Base-by-base conservation (phyloP, 169 alveolate genomes). In the Cryptosporidium tyzzeri region DNA sequence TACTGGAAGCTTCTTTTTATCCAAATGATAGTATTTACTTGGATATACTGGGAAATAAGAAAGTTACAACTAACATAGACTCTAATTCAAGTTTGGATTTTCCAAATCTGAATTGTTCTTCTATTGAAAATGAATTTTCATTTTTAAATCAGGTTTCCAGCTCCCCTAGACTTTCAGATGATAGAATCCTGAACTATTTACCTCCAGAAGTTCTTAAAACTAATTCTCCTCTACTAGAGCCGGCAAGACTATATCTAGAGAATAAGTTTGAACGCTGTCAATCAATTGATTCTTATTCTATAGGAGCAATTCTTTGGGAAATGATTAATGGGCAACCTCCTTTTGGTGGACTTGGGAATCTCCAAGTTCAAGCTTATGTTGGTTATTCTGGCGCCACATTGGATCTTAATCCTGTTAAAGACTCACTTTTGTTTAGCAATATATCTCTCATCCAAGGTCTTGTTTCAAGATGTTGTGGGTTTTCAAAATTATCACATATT, bases 321-420 rank as follows among this genome's bases (percentile, higher is more conserved):
- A 80, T 80, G 89, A 16, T 80, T 59, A 61, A 80, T 45, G 89
- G 89, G 1, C 80, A 80, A 26, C 74, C 74, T 12, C 89, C 89
- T 80, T 80, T 80, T 61, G 71, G 80, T 41, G 89, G 89, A 2
- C 61, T 80, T 23, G 39, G 67, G 7, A 80, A 80, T 44, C 21
- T 80, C 3, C 80, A 80, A 65, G 62, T 80, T 37, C 89, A 80
- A 48, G 71, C 74, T 10, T 80, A 26, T 29, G 89, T 80, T 37
- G 89, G 89, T 7, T 80, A 80, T 59, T 23, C 37, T 29, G 69
- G 69, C 4, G 85, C 70, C 8, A 71, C 50, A 23, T 31, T 71
- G 12, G 85, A 71, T 29, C 29, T 55, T 33, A 50, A n/a, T 7
- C 70, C 70, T 53, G 48, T 44, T 26, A 55, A 55, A 3, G 67